Conservation (phyloP, 192 early-diverging fungal genomes). For the Phycomyces nitens region DNA sequence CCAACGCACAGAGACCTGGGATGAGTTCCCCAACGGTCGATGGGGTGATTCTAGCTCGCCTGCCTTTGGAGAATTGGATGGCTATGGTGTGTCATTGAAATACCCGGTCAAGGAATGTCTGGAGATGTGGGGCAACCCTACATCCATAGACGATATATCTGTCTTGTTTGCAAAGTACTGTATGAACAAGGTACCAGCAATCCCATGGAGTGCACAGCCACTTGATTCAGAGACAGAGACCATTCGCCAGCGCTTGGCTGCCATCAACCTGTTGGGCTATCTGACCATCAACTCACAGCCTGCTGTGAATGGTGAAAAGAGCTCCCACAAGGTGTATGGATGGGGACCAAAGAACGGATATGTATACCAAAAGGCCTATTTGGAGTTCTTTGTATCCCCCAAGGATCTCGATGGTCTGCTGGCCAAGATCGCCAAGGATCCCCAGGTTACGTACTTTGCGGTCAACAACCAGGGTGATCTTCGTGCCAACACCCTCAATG, state of each 20-base stretch:
- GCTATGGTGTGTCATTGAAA: constrained; percentile 72
- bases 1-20: constrained; percentile 77
- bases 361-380: constrained; percentile 94
- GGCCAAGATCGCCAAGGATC: constrained; percentile 49
- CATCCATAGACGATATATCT: constrained; percentile 60
- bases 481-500: constrained; percentile 75
- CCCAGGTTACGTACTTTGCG: constrained; percentile 82
- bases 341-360: constrained; percentile 97
- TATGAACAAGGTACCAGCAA: constrained; percentile 58
- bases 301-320: constrained; percentile 83
- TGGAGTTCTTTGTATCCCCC: constrained; percentile 92
- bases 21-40: constrained; percentile 97
- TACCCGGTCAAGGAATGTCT: constrained; percentile 49
- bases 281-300: constrained; percentile 96
- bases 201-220: constrained; percentile 89
- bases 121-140: constrained; percentile 74
- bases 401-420: constrained; percentile 62
- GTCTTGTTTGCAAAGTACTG: constrained; percentile 79
- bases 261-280: constrained; percentile 81
- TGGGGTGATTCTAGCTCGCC: constrained; percentile 97
- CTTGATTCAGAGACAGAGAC: constrained; percentile 73
- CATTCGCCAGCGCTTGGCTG: constrained; percentile 66
- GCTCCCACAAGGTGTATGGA: constrained; percentile 74
- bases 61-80: constrained; percentile 60
- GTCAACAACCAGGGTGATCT: constrained; percentile 88